Percentiles rank a stretch among this genome's conserved stretches.
Conservation (phyloP, 1,284 basidiomycete genomes). For the Crucibulum cyathiforme region DNA sequence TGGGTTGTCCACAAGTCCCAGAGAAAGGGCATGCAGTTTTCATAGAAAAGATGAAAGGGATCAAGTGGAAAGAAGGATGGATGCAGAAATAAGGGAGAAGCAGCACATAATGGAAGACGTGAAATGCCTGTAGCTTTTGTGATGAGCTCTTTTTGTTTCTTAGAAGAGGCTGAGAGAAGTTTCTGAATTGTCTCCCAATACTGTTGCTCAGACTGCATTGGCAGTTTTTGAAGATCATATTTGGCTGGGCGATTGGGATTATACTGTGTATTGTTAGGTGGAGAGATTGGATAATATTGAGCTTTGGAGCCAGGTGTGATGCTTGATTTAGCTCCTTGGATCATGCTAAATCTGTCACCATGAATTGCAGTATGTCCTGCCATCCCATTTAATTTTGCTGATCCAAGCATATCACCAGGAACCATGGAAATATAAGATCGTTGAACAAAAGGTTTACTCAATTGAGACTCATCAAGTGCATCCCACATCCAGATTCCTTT, state of each 20-base stretch:
- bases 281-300: slow-evolving; percentile 31
- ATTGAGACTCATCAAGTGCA: slow-evolving; percentile 30
- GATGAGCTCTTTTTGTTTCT: slow-evolving; percentile 13
- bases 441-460: slow-evolving; percentile 16
- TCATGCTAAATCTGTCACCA: slow-evolving; percentile 31
- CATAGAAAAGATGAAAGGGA: not conserved
- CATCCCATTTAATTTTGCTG: slow-evolving; percentile 37
- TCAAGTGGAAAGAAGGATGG: not conserved
- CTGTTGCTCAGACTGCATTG: slow-evolving; percentile 16
- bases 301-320: slow-evolving; percentile 18
- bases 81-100: not conserved
- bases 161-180: slow-evolving; percentile 11
- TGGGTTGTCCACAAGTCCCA: not conserved
- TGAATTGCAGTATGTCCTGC: slow-evolving; percentile 28
- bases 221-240: slow-evolving; percentile 24
- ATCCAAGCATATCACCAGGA: slow-evolving; percentile 38
- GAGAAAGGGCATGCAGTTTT: not conserved
- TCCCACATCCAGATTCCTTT: slow-evolving; percentile 39
- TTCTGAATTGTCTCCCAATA: slow-evolving; percentile 26
- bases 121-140: slow-evolving; percentile 25
- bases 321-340: slow-evolving; percentile 27
- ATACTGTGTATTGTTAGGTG: slow-evolving; percentile 17
- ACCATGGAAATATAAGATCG: slow-evolving; percentile 20
- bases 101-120: slow-evolving; percentile 1
- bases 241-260: slow-evolving; percentile 19